A percentile compares a stretch with the other conserved stretches of the same genome.
These are phyloP conservation scores for Panaeolus cyanescens DNA, from an alignment of 768 basidiomycete species.

Conservation along the genomic window DNA sequence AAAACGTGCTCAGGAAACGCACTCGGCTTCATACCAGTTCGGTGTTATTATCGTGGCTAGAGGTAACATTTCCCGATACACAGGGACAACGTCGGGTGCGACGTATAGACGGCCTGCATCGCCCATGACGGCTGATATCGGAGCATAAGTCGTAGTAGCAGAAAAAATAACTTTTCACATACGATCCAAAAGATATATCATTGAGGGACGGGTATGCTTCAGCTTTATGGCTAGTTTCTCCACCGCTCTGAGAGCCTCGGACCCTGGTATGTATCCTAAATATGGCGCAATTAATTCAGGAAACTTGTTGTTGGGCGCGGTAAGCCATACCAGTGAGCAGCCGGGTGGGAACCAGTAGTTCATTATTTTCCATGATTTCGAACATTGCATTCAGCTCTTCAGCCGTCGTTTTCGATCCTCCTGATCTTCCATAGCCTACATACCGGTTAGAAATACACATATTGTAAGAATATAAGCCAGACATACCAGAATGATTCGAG, in stretches of 20 bases:
- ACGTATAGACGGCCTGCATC: constrained; percentile 92
- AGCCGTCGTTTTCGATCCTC: constrained; percentile 78
- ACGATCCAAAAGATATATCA: constrained; percentile 94
- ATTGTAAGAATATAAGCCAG: neutral
- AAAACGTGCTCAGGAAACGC: constrained; percentile 25
- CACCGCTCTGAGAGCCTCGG: constrained; percentile 73
- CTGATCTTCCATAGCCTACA: constrained; percentile 79
- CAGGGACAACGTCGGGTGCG: constrained; percentile 80
- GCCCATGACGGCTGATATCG: constrained; percentile 84
- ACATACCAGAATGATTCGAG: constrained; percentile 89
- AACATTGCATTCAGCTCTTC: constrained; percentile 80
- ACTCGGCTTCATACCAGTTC: constrained; percentile 99
- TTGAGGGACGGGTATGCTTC: constrained; percentile 52
- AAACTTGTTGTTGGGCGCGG: neutral
- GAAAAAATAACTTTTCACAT: constrained; percentile 29
- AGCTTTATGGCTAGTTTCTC: constrained; percentile 63
- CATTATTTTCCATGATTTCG: constrained; percentile 69
- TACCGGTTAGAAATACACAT: neutral
- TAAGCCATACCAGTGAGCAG: constrained; percentile 71
- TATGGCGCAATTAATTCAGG: neutral
- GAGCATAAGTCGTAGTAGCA: neutral
- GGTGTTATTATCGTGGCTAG: constrained; percentile 94
- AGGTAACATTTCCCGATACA: constrained; percentile 80
- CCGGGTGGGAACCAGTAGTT: constrained; percentile 69
- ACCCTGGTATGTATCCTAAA: constrained; percentile 85